Percentiles rank a stretch among this genome's conserved stretches.
These are phyloP conservation scores for Rhynchosporium secalis DNA, from an alignment of 2,329 filamentous ascomycete species.

Conservation along the genomic window DNA sequence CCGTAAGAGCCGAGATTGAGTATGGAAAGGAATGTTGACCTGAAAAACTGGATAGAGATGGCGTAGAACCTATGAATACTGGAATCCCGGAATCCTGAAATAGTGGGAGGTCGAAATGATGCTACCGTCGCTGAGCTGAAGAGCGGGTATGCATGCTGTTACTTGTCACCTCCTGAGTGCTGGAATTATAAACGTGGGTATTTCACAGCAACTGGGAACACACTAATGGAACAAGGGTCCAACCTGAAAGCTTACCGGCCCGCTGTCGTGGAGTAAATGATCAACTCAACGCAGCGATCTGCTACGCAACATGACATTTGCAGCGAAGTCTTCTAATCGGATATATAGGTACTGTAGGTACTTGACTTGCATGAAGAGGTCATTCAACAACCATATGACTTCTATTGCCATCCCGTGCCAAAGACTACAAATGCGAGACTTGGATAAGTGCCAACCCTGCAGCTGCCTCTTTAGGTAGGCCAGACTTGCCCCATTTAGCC, in stretches of 20 bases:
- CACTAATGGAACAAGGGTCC: constrained; percentile 4
- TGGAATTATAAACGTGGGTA: not conserved
- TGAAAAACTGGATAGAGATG: constrained; percentile 11
- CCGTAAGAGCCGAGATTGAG: not conserved
- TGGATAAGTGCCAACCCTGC: constrained; percentile 8
- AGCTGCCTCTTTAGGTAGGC: constrained; percentile 2
- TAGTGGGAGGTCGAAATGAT: not conserved
- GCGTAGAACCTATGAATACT: constrained; percentile 11
- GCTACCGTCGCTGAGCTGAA: constrained; percentile 1
- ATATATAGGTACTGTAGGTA: too few species aligned
- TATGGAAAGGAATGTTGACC: not conserved
- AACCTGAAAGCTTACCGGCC: not conserved
- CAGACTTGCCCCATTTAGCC: constrained; percentile 1
- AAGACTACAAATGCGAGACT: not conserved
- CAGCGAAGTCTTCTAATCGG: not conserved
- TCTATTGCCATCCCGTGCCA: too few species aligned
- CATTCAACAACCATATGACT: too few species aligned
- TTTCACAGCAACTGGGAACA: not conserved
- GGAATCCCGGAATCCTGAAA: not conserved
- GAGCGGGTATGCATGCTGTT: constrained; percentile 5
- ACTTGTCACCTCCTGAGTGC: constrained; percentile 2
- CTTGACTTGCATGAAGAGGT: too few species aligned
- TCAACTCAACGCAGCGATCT: not conserved
- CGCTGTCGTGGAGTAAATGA: not conserved
- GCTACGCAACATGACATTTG: not conserved